These are phyloP conservation scores for Lentinus tigrinus DNA, from an alignment of 768 basidiomycete genomes.

Conservation along the genomic window DNA sequence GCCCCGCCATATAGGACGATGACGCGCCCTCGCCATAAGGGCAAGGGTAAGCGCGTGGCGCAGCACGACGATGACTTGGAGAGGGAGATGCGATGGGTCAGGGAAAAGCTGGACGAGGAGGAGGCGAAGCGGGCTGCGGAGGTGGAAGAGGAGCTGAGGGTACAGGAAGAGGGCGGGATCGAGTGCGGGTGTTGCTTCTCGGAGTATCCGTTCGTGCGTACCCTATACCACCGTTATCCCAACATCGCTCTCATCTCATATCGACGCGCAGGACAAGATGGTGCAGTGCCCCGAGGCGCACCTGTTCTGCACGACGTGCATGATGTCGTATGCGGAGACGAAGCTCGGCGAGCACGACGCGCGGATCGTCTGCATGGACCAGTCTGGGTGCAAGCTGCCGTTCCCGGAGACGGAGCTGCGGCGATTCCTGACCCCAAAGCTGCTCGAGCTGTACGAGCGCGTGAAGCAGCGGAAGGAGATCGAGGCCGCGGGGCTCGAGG, in stretches of 20 bases:
- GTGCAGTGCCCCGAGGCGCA: slow-evolving; percentile 89
- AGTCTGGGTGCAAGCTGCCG: slow-evolving; percentile 63
- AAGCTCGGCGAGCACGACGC: slow-evolving; percentile 64
- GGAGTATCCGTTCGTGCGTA: slow-evolving; percentile 67
- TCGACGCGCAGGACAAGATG: slow-evolving; percentile 63
- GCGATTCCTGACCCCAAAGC: slow-evolving; percentile 65
- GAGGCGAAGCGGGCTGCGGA: slow-evolving; percentile 28
- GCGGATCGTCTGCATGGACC: slow-evolving; percentile 79
- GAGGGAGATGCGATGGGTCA: slow-evolving; percentile 45
- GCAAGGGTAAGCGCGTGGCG: slow-evolving; percentile 39
- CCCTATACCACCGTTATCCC: not conserved
- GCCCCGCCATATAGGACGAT: slow-evolving; percentile 36
- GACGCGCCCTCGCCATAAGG: slow-evolving; percentile 28
- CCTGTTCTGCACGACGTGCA: slow-evolving; percentile 78
- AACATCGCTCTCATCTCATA: not conserved
- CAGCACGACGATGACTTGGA: slow-evolving; percentile 46
- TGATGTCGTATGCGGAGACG: slow-evolving; percentile 64
- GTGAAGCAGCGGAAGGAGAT: slow-evolving; percentile 80
- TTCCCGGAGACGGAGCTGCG: slow-evolving; percentile 71
- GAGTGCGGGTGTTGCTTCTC: slow-evolving; percentile 91
- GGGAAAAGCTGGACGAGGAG: slow-evolving; percentile 32
- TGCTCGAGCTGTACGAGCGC: slow-evolving; percentile 68
- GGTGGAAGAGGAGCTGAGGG: slow-evolving; percentile 36
- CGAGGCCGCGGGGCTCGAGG: slow-evolving; percentile 72
- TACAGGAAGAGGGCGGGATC: slow-evolving; percentile 54